Conservation (phyloP, 768 basidiomycete genomes). For the Boletus tomentosulus region DNA sequence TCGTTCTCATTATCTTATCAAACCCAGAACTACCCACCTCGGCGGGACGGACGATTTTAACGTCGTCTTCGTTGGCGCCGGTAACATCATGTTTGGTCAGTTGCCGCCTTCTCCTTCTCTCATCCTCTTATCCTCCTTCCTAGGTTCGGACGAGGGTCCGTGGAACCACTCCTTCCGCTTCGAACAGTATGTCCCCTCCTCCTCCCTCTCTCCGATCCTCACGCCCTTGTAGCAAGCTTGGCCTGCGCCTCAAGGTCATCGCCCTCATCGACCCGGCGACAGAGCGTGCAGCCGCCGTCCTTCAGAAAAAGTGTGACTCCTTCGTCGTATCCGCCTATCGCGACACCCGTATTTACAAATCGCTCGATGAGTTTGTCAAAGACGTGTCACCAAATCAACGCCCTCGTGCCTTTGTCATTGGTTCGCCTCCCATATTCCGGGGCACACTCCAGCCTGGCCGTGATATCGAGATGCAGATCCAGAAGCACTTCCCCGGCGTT, state of each 20-base stretch:
- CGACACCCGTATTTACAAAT: slow-evolving; percentile 79
- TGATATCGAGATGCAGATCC: slow-evolving; percentile 84
- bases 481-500: slow-evolving; percentile 83
- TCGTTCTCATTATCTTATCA: slow-evolving; percentile 2
- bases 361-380: slow-evolving; percentile 80
- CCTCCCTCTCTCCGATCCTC: slow-evolving; percentile 4
- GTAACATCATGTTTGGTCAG: slow-evolving; percentile 96
- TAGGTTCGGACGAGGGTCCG: slow-evolving; percentile 84
- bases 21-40: slow-evolving; percentile 44
- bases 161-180: slow-evolving; percentile 93
- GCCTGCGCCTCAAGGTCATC: slow-evolving; percentile 91
- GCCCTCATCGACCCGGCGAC: slow-evolving; percentile 90
- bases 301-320: slow-evolving; percentile 87
- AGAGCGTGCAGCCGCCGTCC: slow-evolving; percentile 73
- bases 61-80: slow-evolving; percentile 91
- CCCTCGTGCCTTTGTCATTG: slow-evolving; percentile 83
- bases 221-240: slow-evolving; percentile 68
- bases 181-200: slow-evolving; percentile 59
- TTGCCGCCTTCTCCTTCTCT: not conserved
- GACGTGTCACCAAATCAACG: slow-evolving; percentile 58
- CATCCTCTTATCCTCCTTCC: not conserved
- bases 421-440: slow-evolving; percentile 91
- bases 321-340: slow-evolving; percentile 94
- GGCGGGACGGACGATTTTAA: slow-evolving; percentile 78
- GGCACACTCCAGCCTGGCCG: slow-evolving; percentile 70